These are phyloP conservation scores for Linum tenue DNA, from an alignment of 345 rosid species.

Conservation along the genomic window DNA sequence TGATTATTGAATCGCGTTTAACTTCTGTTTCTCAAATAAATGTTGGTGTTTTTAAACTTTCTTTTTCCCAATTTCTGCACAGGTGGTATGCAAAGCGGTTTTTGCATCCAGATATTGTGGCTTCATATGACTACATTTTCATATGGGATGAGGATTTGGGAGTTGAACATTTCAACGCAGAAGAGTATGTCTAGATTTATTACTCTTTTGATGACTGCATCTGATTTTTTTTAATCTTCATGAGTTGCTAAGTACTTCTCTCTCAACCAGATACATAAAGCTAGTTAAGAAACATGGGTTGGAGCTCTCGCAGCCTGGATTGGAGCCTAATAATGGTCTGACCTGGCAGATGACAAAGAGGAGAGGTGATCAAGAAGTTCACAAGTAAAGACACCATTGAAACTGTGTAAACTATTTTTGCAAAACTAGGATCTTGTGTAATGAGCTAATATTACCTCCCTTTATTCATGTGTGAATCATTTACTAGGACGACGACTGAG, in stretches of 20 bases:
- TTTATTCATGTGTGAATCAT: conserved; percentile 13
- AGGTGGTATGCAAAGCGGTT: conserved; percentile 99
- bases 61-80: conserved; percentile 15
- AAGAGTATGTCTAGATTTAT: conserved; percentile 48
- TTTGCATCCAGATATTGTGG: conserved; percentile 94
- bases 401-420: background rate
- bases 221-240: too few species aligned
- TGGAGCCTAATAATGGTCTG: conserved; percentile 72
- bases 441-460: conserved; percentile 5
- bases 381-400: conserved; percentile 50
- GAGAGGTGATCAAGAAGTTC: conserved; percentile 76
- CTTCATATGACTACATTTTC: conserved; percentile 86
- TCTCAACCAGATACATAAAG: conserved; percentile 50
- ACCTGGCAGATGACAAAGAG: conserved; percentile 98
- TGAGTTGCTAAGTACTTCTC: too few species aligned
- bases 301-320: conserved; percentile 96
- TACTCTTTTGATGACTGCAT: background rate
- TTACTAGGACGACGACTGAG: conserved; percentile 60
- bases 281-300: conserved; percentile 81
- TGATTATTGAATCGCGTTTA: too few species aligned
- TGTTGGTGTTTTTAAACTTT: background rate
- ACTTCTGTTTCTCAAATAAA: too few species aligned
- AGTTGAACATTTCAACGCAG: conserved; percentile 84
- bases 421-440: background rate
- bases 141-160: conserved; percentile 98